These are phyloP conservation scores for Pestalotiopsis sp. DNA, from an alignment of 2,329 filamentous ascomycete species.

Conservation along the genomic window DNA sequence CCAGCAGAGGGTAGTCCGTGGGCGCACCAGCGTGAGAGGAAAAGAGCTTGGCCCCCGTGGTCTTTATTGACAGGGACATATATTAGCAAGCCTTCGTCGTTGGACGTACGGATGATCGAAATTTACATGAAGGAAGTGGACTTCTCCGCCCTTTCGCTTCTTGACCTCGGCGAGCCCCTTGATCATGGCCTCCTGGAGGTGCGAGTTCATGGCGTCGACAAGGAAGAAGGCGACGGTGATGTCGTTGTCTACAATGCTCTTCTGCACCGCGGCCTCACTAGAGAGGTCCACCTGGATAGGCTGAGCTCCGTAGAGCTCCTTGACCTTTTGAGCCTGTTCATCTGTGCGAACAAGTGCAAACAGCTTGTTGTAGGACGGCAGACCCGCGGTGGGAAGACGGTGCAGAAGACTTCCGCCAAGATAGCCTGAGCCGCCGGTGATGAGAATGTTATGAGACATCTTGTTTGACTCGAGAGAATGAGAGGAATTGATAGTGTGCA, in stretches of 20 bases:
- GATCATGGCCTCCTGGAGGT: slow-evolving; percentile 43
- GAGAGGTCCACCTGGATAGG: slow-evolving; percentile 42
- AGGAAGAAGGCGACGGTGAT: slow-evolving; percentile 53
- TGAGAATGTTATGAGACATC: slow-evolving; percentile 42
- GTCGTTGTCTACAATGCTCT: slow-evolving; percentile 40
- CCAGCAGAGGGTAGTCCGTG: slow-evolving; percentile 41
- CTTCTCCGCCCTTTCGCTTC: slow-evolving; percentile 38
- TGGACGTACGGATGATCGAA: too few relatives aligned
- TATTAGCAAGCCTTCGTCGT: neutral
- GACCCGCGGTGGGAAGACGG: slow-evolving; percentile 33
- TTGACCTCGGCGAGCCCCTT: slow-evolving; percentile 47
- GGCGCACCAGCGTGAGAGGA: slow-evolving; percentile 47
- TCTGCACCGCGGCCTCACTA: slow-evolving; percentile 36
- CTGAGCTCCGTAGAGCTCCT: slow-evolving; percentile 41
- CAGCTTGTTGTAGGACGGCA: slow-evolving; percentile 44
- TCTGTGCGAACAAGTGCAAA: slow-evolving; percentile 50
- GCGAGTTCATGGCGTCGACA: slow-evolving; percentile 39
- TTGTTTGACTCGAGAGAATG: neutral
- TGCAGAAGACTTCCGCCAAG: slow-evolving; percentile 53
- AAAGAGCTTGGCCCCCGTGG: slow-evolving; percentile 55
- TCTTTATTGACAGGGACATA: slow-evolving; percentile 28
- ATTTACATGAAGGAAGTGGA: slow-evolving; percentile 49
- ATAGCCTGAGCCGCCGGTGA: slow-evolving; percentile 56
- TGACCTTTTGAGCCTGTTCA: slow-evolving; percentile 46
- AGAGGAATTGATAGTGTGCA: neutral